These are phyloP conservation scores for Globisporangium nunn DNA, from an alignment of 352 stramenopile species.

Conservation along the genomic window DNA sequence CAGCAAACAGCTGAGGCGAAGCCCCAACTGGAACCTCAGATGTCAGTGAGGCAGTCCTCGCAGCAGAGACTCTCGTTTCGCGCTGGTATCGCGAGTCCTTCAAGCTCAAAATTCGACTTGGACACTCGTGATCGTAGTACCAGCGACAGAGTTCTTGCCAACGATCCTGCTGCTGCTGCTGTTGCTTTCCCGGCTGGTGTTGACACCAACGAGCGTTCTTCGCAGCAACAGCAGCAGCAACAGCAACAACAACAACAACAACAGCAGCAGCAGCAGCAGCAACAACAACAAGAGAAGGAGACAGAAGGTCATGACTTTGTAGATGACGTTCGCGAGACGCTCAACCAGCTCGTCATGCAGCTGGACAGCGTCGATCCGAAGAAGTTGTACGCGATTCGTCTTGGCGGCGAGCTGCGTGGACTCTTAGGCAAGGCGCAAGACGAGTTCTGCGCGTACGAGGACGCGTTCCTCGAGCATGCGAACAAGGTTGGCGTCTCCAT, in stretches of 20 bases:
- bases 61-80: neutral
- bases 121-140: neutral
- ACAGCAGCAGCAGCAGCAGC: too few relatives aligned
- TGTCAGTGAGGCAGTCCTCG: neutral
- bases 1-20: neutral
- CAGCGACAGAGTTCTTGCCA: neutral
- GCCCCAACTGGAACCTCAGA: neutral
- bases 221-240: neutral
- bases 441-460: constrained; percentile 61
- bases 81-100: neutral
- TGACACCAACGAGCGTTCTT: neutral
- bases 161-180: neutral
- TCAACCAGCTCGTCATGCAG: constrained; percentile 38
- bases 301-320: constrained; percentile 19
- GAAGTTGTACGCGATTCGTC: constrained; percentile 52
- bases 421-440: constrained; percentile 75
- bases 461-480: constrained; percentile 48
- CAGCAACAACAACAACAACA: too few relatives aligned
- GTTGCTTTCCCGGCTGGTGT: too few relatives aligned
- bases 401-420: constrained; percentile 66
- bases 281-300: neutral
- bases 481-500: constrained; percentile 47
- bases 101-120: neutral
- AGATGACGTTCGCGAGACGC: constrained; percentile 29
- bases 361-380: constrained; percentile 56